Conservation (phyloP, 2,329 filamentous ascomycete genomes). For the Penicillium sclerotigenum region DNA sequence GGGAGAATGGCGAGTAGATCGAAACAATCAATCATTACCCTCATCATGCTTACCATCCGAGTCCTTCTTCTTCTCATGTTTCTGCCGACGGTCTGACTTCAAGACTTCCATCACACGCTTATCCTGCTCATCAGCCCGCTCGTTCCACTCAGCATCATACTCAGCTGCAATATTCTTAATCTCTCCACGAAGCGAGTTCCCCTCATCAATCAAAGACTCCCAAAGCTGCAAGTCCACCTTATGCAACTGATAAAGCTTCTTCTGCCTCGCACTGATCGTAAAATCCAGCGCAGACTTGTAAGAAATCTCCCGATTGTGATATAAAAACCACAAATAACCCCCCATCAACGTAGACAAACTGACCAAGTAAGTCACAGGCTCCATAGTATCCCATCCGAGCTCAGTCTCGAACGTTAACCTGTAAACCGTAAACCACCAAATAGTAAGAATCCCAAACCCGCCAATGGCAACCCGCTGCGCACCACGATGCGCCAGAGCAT, state of each 20-base stretch:
- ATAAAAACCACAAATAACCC: slow-evolving; percentile 90
- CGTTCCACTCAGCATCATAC: slow-evolving; percentile 89
- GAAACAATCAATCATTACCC: slow-evolving; percentile 27
- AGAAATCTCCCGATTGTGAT: slow-evolving; percentile 83
- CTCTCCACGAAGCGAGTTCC: slow-evolving; percentile 71
- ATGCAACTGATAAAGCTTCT: slow-evolving; percentile 68
- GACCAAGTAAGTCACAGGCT: slow-evolving; percentile 84
- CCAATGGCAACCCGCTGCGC: slow-evolving; percentile 77
- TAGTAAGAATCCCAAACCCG: slow-evolving; percentile 68
- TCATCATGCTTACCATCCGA: slow-evolving; percentile 21
- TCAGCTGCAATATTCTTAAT: slow-evolving; percentile 77
- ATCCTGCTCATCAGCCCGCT: slow-evolving; percentile 67
- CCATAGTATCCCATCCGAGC: slow-evolving; percentile 85
- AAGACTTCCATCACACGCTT: slow-evolving; percentile 55
- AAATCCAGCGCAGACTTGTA: slow-evolving; percentile 85
- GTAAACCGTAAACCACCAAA: slow-evolving; percentile 83
- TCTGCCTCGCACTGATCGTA: slow-evolving; percentile 75
- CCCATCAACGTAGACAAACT: slow-evolving; percentile 83
- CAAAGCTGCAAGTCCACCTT: slow-evolving; percentile 75
- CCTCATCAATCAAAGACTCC: slow-evolving; percentile 76
- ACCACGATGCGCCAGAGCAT: slow-evolving; percentile 69
- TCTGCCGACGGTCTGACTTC: slow-evolving; percentile 48
- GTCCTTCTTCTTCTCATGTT: slow-evolving; percentile 33
- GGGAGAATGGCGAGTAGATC: background rate
- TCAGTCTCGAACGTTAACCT: slow-evolving; percentile 65